Evolutionary conservation across 805 yeast species (phyloP), one percentile per base, ranked within the genome.

Genomic region (Lipomyces orientalis): DNA sequence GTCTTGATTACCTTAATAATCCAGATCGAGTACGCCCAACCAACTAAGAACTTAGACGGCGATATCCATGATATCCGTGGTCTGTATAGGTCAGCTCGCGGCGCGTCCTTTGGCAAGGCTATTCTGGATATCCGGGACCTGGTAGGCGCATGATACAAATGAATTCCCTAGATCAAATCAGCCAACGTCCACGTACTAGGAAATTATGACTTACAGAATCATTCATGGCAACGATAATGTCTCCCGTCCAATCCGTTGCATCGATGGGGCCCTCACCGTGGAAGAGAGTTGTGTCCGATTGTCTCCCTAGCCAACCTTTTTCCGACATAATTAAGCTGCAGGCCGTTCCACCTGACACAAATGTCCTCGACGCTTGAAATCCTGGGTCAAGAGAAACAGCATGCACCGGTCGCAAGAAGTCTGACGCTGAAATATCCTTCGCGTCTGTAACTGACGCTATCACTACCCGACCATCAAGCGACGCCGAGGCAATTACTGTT

Each of bases 401-500:
- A 75, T 93, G 96, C 0, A 95, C 85, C 0, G 98, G 98, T 35
- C 98, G 81, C 73, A 90, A 89, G 77, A 93, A 90, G 77, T 93
- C 97, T 72, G 86, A 89, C 1, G 92, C 93, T 0, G 84, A 81
- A 1, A 90, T 86, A 72, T 90, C 95, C 4, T 81, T 79, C 22
- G 85, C 86, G 69, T 89, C 90, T 1, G 71, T 66, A 0, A 91
- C 80, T 1, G 93, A 85, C 0, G 97, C 95, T 29, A 73, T 85
- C 1, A 92, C 92, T 0, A 94, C 90, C 0, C 97, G 90, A 0
- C 99, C 99, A 76, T 95, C 99, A 81, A 94, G 88, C 0, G 98
- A 92, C 0, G 93, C 97, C 0, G 97, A 88, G 0, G 95, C 96
- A 67, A 95, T 86, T 74, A 84, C 87, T 8, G 78, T 78, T 0